Evolutionary conservation across 2,329 filamentous ascomycete genomes (phyloP).

Genomic region (Penicillium vulpinum): DNA sequence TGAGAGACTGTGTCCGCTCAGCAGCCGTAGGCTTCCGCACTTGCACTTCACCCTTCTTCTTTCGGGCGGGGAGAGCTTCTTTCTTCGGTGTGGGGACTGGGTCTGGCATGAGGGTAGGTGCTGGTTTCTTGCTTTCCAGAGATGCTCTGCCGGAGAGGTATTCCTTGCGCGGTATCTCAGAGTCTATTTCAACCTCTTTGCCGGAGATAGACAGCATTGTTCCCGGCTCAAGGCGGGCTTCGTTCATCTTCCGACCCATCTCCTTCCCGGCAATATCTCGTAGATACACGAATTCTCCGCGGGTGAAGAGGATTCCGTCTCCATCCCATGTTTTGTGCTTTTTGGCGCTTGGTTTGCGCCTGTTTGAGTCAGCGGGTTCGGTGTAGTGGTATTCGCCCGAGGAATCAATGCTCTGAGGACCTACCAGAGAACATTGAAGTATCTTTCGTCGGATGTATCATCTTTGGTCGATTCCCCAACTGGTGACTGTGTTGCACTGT

Average conservation of each 20-base stretch:
- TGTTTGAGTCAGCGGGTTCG: constrained; percentile 26
- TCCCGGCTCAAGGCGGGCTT: constrained; percentile 59
- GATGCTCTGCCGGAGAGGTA: constrained; percentile 46
- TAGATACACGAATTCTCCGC: constrained; percentile 59
- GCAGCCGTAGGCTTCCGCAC: constrained; percentile 8
- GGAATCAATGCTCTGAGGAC: background rate
- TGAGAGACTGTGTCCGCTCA: constrained; percentile 15
- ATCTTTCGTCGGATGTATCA: constrained; percentile 33
- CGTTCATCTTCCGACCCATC: constrained; percentile 59
- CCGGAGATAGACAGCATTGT: constrained; percentile 63
- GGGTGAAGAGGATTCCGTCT: constrained; percentile 63
- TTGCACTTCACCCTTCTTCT: constrained; percentile 11
- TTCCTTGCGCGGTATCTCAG: constrained; percentile 60
- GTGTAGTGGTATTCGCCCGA: background rate
- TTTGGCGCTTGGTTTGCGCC: constrained; percentile 68
- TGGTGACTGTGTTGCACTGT: constrained; percentile 6
- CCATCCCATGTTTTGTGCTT: constrained; percentile 79
- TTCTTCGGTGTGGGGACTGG: constrained; percentile 20
- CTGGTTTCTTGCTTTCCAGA: constrained; percentile 26
- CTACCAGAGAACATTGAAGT: constrained; percentile 53
- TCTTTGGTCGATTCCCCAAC: background rate
- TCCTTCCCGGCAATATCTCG: constrained; percentile 64
- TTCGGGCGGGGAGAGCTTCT: constrained; percentile 18
- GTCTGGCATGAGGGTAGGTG: constrained; percentile 7
- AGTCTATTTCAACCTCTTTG: constrained; percentile 69